phyloP scores from a whole-genome alignment of 805 yeast species.

The Kazachstania viticola region DNA sequence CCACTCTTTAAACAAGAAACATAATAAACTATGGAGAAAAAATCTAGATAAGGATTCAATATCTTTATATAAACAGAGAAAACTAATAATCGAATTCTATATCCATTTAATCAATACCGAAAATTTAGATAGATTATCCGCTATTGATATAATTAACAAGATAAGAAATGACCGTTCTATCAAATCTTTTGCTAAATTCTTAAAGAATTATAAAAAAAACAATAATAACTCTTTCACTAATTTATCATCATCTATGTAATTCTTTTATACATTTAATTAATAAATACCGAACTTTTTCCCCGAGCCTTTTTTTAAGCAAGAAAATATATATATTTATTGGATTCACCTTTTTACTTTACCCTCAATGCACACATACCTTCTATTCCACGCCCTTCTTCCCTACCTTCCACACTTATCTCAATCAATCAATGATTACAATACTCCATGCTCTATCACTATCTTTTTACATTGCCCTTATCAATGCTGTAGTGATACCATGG shows the following conservation, averaged over 20 bases:
- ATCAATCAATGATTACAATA: no score
- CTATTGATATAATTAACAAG: slow-evolving; percentile 18
- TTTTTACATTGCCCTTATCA: background rate
- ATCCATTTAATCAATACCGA: slow-evolving; percentile 18
- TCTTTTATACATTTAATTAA: no score
- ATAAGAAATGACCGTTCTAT: slow-evolving; percentile 4
- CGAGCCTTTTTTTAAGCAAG: no score
- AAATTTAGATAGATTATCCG: slow-evolving; percentile 14
- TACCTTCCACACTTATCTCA: no score
- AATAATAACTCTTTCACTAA: slow-evolving; percentile 10
- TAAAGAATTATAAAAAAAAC: slow-evolving; percentile 16
- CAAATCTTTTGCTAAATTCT: slow-evolving; percentile 9
- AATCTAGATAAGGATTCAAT: no score
- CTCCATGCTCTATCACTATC: no score
- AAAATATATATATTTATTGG: no score
- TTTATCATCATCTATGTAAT: no score
- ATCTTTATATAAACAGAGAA: slow-evolving; percentile 19
- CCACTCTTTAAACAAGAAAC: slow-evolving; percentile 23
- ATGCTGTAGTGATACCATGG: slow-evolving; percentile 9
- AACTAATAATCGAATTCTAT: slow-evolving; percentile 23
- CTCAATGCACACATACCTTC: no score
- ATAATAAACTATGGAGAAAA: slow-evolving; percentile 21
- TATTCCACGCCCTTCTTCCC: no score
- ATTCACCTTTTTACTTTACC: no score
- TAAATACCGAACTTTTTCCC: no score